These are phyloP conservation scores for Raffaelea arxii DNA, from an alignment of 2,329 filamentous ascomycete species.

Conservation along the genomic window DNA sequence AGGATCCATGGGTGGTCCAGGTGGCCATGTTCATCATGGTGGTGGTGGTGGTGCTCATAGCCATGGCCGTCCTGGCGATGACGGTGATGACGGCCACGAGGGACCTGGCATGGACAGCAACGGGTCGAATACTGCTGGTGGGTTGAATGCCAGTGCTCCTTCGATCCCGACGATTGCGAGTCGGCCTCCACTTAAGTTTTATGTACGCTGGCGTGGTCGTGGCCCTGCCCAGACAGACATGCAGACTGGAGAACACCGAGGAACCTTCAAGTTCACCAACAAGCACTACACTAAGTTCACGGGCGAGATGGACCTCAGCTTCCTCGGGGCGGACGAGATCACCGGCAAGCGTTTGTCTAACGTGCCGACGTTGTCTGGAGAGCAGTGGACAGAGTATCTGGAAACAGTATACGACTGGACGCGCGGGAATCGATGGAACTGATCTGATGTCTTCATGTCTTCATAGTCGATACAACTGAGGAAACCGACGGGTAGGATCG, in stretches of 20 bases:
- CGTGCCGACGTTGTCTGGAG: conserved; percentile 9
- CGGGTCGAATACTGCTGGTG: not conserved
- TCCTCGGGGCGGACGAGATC: conserved; percentile 15
- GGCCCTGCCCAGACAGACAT: conserved; percentile 17
- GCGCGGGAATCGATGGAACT: conserved; percentile 12
- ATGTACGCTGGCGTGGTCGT: conserved; percentile 16
- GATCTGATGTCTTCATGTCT: not conserved
- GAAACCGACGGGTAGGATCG: too few relatives aligned
- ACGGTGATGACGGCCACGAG: not conserved
- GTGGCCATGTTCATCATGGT: too few relatives aligned
- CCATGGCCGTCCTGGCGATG: not conserved
- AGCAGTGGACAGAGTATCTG: conserved; percentile 16
- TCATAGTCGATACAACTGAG: not conserved
- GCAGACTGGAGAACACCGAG: conserved; percentile 13
- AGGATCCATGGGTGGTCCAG: too few relatives aligned
- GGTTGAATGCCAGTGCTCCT: not conserved
- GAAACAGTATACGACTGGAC: conserved; percentile 15
- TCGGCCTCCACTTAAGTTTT: conserved; percentile 13
- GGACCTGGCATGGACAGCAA: not conserved
- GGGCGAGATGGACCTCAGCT: conserved; percentile 15
- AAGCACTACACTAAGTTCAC: conserved; percentile 17
- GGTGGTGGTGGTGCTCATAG: too few relatives aligned
- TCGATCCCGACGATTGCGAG: not conserved
- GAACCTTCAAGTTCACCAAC: conserved; percentile 18
- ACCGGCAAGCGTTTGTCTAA: conserved; percentile 15